A percentile compares a stretch with the other conserved stretches of the same genome.
phyloP scores from a whole-genome alignment of 768 basidiomycete genomes.

The Tulasnella calospora region DNA sequence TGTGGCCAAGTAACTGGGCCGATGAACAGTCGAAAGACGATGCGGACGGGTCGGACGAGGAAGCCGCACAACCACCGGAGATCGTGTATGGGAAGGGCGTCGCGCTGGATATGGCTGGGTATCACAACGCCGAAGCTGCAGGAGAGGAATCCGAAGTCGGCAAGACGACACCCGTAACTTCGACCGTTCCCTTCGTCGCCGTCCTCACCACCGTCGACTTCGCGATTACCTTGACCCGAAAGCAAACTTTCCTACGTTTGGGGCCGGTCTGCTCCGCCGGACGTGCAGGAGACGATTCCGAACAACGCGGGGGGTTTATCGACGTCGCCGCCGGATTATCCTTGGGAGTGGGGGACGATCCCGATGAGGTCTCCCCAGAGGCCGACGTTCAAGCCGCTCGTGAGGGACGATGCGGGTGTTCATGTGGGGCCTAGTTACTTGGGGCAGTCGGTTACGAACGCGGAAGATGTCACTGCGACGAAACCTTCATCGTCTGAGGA shows the following conservation, averaged over 20 bases:
- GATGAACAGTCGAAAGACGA: neutral
- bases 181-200: neutral
- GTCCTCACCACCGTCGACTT: neutral
- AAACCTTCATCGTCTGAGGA: constrained; percentile 21
- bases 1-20: neutral
- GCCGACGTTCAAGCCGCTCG: constrained; percentile 40
- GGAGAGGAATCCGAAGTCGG: neutral
- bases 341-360: constrained; percentile 93
- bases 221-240: neutral
- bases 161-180: neutral
- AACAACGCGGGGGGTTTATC: neutral
- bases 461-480: constrained; percentile 38
- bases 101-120: constrained; percentile 23
- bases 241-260: neutral
- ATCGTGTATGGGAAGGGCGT: constrained; percentile 21
- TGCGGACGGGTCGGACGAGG: constrained; percentile 2
- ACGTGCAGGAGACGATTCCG: constrained; percentile 3
- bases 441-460: constrained; percentile 25
- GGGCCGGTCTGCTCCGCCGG: constrained; percentile 24
- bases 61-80: constrained; percentile 9
- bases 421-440: constrained; percentile 45
- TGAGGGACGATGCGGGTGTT: constrained; percentile 68
- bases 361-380: constrained; percentile 72
- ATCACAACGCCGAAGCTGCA: neutral
- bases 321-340: constrained; percentile 50